Evolutionary conservation across 495 filamentous ascomycete species (phyloP).

Genomic region (Penicillium atrosanguineum): DNA sequence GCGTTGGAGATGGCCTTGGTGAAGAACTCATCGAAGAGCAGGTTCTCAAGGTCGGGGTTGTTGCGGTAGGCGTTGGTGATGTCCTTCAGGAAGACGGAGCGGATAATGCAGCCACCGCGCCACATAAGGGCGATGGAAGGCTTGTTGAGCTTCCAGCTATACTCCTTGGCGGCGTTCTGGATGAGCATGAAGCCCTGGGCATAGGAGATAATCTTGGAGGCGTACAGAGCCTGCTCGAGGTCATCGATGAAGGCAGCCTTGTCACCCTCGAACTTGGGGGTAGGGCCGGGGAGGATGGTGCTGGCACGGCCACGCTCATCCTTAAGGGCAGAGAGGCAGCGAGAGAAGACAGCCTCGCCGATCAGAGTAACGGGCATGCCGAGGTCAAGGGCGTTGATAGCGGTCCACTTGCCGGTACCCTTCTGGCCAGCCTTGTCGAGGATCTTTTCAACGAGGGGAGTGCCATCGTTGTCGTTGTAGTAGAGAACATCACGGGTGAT

Average conservation of each 20-base stretch:
- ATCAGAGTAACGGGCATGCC: conserved; percentile 99
- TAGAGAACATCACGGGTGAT: conserved; percentile 97
- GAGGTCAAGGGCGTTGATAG: conserved; percentile 96
- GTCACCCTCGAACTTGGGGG: conserved; percentile 79
- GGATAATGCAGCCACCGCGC: conserved; percentile 99
- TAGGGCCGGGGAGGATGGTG: conserved; percentile 71
- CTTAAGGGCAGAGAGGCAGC: conserved; percentile 93
- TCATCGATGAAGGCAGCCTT: conserved; percentile 91
- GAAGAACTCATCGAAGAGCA: conserved; percentile 99
- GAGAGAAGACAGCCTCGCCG: conserved; percentile 92
- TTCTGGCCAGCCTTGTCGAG: conserved; percentile 98
- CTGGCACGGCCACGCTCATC: conserved; percentile 84
- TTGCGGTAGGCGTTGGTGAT: conserved; percentile 96
- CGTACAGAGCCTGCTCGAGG: conserved; percentile 97
- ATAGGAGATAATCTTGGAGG: conserved; percentile 99
- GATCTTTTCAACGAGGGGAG: conserved; percentile 94
- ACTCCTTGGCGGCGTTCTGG: conserved; percentile 95
- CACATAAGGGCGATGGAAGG: conserved; percentile 99
- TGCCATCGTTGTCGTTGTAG: conserved; percentile 92
- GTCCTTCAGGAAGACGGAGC: conserved; percentile 99
- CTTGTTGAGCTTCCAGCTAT: conserved; percentile 98
- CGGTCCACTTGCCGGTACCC: conserved; percentile 99
- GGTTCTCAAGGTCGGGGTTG: conserved; percentile 94
- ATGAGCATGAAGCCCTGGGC: conserved; percentile 99
- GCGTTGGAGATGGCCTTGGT: conserved; percentile 97